A percentile compares a stretch with the other conserved stretches of the same genome.
Evolutionary conservation across 1,139 yeast genomes (phyloP).

Genomic region (Suhomyces atakaporum): DNA sequence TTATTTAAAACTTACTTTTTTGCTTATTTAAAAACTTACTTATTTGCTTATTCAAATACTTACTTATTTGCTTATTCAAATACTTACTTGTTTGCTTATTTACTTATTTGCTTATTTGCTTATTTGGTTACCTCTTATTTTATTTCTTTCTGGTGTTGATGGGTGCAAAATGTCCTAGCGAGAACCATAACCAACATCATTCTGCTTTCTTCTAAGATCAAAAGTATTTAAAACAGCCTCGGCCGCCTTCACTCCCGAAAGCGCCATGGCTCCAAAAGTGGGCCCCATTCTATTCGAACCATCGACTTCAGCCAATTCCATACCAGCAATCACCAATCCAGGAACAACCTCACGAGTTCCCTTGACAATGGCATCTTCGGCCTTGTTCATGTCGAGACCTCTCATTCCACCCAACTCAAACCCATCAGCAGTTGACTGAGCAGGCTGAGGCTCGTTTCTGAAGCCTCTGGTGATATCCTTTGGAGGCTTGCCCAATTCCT

Average conservation of each 20-base stretch:
- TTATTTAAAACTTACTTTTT: too few relatives aligned
- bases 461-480: constrained; percentile 23
- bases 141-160: too few relatives aligned
- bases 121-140: too few relatives aligned
- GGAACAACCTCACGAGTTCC: constrained; percentile 69
- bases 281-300: constrained; percentile 86
- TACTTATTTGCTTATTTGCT: too few relatives aligned
- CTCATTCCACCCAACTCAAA: constrained; percentile 69
- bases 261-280: constrained; percentile 80
- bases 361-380: constrained; percentile 77
- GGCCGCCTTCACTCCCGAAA: constrained; percentile 77
- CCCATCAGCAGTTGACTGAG: constrained; percentile 33
- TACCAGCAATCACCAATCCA: constrained; percentile 75
- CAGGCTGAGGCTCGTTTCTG: constrained; percentile 14
- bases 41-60: too few relatives aligned
- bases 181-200: constrained; percentile 25
- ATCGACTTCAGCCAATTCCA: constrained; percentile 79
- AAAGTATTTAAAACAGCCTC: constrained; percentile 56
- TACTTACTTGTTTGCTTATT: too few relatives aligned
- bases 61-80: too few relatives aligned
- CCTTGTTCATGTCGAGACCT: constrained; percentile 76
- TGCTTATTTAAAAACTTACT: too few relatives aligned
- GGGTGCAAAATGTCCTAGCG: too few relatives aligned
- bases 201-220: constrained; percentile 50
- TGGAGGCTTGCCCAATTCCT: constrained; percentile 33